A percentile compares a stretch with the other conserved stretches of the same genome.
phyloP scores from a whole-genome alignment of 2,329 filamentous ascomycete species.

The Cryphonectria japonica region DNA sequence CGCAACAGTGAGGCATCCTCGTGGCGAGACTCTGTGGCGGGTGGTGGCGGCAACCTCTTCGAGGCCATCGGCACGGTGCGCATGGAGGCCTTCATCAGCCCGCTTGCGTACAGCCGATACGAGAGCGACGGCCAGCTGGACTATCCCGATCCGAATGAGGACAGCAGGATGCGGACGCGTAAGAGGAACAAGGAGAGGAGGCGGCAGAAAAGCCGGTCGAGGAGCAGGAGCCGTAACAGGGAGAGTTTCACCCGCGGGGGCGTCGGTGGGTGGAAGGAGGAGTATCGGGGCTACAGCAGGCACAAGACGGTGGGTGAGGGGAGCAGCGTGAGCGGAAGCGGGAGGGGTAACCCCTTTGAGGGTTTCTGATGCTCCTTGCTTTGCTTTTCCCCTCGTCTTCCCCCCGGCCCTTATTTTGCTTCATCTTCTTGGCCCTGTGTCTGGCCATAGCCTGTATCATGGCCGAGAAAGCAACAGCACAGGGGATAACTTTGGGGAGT shows the following conservation, averaged over 20 bases:
- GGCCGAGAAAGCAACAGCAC: not conserved
- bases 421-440: not conserved
- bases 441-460: not conserved
- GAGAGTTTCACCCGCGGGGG: conserved; percentile 51
- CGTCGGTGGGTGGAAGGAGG: conserved; percentile 34
- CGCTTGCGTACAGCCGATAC: conserved; percentile 54
- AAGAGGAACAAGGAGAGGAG: conserved; percentile 60
- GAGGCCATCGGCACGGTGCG: conserved; percentile 88
- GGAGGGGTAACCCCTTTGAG: conserved; percentile 66
- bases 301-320: conserved; percentile 33
- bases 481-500: not conserved
- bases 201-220: conserved; percentile 42
- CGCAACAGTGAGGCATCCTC: conserved; percentile 60
- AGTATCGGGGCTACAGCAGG: conserved; percentile 31
- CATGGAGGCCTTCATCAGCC: conserved; percentile 94
- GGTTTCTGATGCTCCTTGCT: conserved; percentile 52
- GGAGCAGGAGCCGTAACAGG: conserved; percentile 57
- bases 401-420: no score
- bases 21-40: conserved; percentile 34
- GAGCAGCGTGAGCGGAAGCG: conserved; percentile 40
- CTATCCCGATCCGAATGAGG: conserved; percentile 53
- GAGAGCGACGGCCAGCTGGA: conserved; percentile 40
- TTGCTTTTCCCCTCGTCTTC: not conserved
- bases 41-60: conserved; percentile 64
- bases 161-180: conserved; percentile 49